Evolutionary conservation across 768 basidiomycete genomes (phyloP).

Genomic region (Leccinum boreale): DNA sequence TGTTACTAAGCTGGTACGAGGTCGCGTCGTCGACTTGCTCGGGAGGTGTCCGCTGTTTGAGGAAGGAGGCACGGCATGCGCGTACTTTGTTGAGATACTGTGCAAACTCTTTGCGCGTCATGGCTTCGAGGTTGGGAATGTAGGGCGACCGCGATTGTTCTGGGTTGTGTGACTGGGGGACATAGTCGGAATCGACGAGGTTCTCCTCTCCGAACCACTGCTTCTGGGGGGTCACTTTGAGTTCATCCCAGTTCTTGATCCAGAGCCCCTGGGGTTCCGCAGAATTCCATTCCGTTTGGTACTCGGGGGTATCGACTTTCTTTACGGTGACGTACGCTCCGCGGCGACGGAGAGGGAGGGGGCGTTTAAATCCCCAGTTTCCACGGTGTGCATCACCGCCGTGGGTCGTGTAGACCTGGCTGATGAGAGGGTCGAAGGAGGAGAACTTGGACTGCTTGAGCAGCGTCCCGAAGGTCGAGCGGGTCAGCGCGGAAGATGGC

Average conservation of each 20-base stretch:
- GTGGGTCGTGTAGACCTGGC: conserved; percentile 72
- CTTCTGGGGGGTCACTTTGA: conserved; percentile 28
- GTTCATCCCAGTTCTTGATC: conserved; percentile 64
- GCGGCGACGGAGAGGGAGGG: conserved; percentile 63
- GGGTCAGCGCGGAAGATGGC: conserved; percentile 32
- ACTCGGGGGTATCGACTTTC: conserved; percentile 66
- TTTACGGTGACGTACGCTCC: conserved; percentile 64
- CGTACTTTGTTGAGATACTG: conserved; percentile 61
- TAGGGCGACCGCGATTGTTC: conserved; percentile 26
- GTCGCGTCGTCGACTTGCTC: conserved; percentile 19
- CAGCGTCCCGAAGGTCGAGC: conserved; percentile 73
- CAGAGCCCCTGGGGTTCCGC: conserved; percentile 66
- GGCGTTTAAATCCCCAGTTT: conserved; percentile 85
- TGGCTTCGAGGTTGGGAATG: conserved; percentile 54
- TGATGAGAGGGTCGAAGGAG: conserved; percentile 69
- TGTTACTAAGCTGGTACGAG: conserved; percentile 28
- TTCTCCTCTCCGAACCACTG: conserved; percentile 13
- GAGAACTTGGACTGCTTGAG: conserved; percentile 83
- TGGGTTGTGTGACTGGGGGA: conserved; percentile 14
- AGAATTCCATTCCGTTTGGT: conserved; percentile 76
- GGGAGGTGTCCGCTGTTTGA: conserved; percentile 29
- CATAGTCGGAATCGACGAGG: conserved; percentile 27
- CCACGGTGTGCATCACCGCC: conserved; percentile 71
- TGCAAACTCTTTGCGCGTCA: conserved; percentile 57
- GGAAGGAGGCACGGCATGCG: conserved; percentile 55